A percentile compares a stretch with the other conserved stretches of the same genome.
Conservation (phyloP, 2,329 filamentous ascomycete species). For the Xylariaceae sp. region DNA sequence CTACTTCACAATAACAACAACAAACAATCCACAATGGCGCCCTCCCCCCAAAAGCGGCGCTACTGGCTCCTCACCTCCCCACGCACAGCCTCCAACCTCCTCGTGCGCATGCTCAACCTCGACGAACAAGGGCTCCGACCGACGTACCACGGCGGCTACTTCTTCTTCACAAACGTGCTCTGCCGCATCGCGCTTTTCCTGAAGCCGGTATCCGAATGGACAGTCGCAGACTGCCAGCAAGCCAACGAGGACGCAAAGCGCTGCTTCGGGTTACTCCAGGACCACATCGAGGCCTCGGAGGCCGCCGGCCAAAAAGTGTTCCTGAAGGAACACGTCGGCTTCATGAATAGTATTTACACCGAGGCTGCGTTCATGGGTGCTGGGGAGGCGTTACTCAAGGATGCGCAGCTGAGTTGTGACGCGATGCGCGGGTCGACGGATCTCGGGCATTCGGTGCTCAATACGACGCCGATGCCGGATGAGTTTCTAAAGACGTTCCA, state of each 20-base stretch:
- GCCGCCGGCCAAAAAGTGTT: constrained; percentile 10
- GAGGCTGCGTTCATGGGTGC: constrained; percentile 2
- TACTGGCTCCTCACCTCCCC: constrained; percentile 21
- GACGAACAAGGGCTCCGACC: constrained; percentile 15
- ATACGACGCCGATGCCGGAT: constrained; percentile 14
- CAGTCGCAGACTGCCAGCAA: neutral
- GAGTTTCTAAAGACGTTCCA: constrained; percentile 19
- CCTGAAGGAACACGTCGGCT: constrained; percentile 18
- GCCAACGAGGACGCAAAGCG: neutral
- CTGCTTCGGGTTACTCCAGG: constrained; percentile 12
- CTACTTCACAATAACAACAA: too few species aligned
- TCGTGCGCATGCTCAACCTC: constrained; percentile 17
- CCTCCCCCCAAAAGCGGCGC: constrained; percentile 7
- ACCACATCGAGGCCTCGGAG: constrained; percentile 15
- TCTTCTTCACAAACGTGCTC: constrained; percentile 13
- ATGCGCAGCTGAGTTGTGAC: neutral
- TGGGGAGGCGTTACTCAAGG: neutral
- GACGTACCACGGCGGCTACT: constrained; percentile 16
- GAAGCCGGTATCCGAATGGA: constrained; percentile 7
- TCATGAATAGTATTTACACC: constrained; percentile 5
- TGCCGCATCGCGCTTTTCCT: neutral
- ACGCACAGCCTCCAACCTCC: constrained; percentile 21
- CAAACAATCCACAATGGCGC: too few species aligned
- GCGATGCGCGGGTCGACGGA: neutral
- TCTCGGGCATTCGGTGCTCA: constrained; percentile 15